Evolutionary conservation across 495 filamentous ascomycete genomes (phyloP), one percentile per base, ranked within the genome.

Genomic region (Aspergillus indologenus): DNA sequence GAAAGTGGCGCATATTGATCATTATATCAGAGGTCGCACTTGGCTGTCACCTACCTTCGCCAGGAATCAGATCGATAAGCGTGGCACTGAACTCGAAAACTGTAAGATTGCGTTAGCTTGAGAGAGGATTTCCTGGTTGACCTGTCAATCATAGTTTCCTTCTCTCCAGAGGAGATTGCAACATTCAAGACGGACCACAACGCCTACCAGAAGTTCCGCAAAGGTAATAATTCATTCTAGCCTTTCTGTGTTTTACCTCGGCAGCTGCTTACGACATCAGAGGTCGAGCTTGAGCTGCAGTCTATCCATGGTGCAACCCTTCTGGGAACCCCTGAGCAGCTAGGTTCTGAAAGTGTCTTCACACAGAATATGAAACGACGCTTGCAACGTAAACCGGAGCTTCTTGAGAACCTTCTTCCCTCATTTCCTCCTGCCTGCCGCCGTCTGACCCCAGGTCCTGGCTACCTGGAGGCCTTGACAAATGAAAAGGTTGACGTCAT

Each of bases 361-460:
- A 61, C 60, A 12, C 60, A 76, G 45, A 72, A 76, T 20, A 80
- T 81, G 76, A 72, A 66, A 45, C 63, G 67, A 11, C 72, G 75
- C 0, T 61, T 82, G 47, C 44, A 59, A 34, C 56, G 71, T 2
- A 75, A 74, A 53, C 74, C 73, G 1, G 71, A 71, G 40, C 58
- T 77, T 0, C 12, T 70, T 2, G 69, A 73, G 40, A 57, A 70
- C 2, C 63, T 78, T 2, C 18, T 76, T 1, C 76, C 76, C 6
- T 63, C 74, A 5, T 79, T 84, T 52, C 75, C 78, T 3, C 80
- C 79, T 0, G 61, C 71, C 18, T 84, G 80, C 56, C 74, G 77
- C 43, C 79, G 82, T 5, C 71, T 84, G 3, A 79, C 77, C 1
- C 81, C 83, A 0, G 77, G 76, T 0, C 74, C 76, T 2, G 78